A percentile compares a stretch with the other conserved stretches of the same genome.
Conservation (phyloP, 2,329 filamentous ascomycete genomes). For the Leptodontidium sp. region DNA sequence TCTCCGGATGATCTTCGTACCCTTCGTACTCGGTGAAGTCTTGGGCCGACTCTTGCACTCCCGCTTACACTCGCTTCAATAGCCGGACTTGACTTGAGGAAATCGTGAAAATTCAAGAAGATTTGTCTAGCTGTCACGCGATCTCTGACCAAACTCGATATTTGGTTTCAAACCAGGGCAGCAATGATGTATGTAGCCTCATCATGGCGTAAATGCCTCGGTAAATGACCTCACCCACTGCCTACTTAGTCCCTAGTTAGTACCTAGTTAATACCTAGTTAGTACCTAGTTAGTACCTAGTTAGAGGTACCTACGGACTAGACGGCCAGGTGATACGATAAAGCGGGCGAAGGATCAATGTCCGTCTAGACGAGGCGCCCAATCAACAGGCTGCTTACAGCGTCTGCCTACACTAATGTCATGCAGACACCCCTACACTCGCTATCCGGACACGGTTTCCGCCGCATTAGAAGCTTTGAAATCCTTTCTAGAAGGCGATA, state of each 20-base stretch:
- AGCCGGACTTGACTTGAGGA: too few species aligned
- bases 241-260: too few species aligned
- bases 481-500: background rate
- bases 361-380: background rate
- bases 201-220: background rate
- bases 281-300: too few species aligned
- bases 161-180: too few species aligned
- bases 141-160: background rate
- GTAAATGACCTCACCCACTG: background rate
- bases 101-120: background rate
- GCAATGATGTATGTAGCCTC: background rate
- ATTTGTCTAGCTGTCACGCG: background rate
- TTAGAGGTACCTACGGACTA: too few species aligned
- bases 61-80: too few species aligned
- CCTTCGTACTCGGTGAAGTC: slow-evolving; percentile 6
- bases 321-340: background rate
- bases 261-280: too few species aligned
- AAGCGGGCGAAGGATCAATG: slow-evolving; percentile 9
- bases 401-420: slow-evolving; percentile 6
- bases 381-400: slow-evolving; percentile 7
- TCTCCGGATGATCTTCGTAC: background rate
- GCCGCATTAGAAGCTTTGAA: background rate
- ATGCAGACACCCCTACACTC: background rate
- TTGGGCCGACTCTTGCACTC: too few species aligned
- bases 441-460: background rate